Base-by-base conservation (phyloP, 331 rosid species). In the Pyrus hybrid region DNA sequence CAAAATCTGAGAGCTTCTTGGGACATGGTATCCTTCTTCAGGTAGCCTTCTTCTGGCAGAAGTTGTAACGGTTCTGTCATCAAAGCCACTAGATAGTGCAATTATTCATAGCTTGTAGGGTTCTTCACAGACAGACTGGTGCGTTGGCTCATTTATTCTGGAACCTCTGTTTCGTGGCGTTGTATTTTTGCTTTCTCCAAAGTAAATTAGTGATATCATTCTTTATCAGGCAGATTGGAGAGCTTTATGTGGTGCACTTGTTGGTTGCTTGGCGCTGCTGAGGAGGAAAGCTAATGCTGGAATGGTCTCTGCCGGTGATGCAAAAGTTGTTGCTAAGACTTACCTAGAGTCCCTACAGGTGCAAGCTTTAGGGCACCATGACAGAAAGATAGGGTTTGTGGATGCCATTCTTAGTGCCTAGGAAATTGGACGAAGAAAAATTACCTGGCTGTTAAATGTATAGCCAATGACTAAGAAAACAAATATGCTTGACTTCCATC, bases 201-300 rank as follows among this genome's bases (percentile, higher is more conserved):
- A 54, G 74, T 43, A 47, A 69, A 77, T 51, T 72, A 20, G 81
- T 68, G 66, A 78, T 58, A 26, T 45, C 64, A 67, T 78, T 56
- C 79, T 82, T 76, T 70, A 85, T 90, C 93, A 95, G 99, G 96
- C 91, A 89, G 97, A 95, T 86, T 95, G 99, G 99, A 92, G 86
- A 86, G 97, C 97, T 76, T 84, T 92, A 77, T 89, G 91, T 35
- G 99, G 97, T 81, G 97, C 97, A 65, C 93, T 95, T 76, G 85
- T 95, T 79, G 99, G 99, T 74, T 95, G 96, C 90, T 89, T 92
- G 88, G 89, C 94, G 74, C 47, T 92, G 70, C 65, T 85, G 81
- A 85, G 85, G 90, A 95, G 99, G 83, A 91, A 85, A 85, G 53
- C 72, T 57, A 83, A 67, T 74, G 83, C 76, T 81, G 96, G 99